Percentiles rank a stretch among this genome's conserved stretches.
Evolutionary conservation across 352 stramenopile species (phyloP).

Genomic region (Phytophthora fragariaefolia): DNA sequence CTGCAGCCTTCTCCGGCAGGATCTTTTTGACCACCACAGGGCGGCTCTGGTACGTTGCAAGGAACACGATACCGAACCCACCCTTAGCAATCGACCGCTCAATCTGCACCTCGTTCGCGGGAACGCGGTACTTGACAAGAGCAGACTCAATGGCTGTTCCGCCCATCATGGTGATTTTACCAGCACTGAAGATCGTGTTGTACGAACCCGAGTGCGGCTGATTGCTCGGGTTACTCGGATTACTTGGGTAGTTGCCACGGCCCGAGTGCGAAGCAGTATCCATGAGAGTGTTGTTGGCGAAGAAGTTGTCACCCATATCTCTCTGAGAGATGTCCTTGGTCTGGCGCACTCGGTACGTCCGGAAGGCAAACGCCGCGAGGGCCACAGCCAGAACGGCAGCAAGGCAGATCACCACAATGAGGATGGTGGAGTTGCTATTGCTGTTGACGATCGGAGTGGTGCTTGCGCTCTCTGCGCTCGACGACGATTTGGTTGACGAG

Average conservation of each 20-base stretch:
- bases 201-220: constrained; percentile 40
- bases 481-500: constrained; percentile 28
- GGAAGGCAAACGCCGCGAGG: constrained; percentile 59
- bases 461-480: constrained; percentile 32
- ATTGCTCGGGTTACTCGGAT: constrained; percentile 12
- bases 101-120: constrained; percentile 64
- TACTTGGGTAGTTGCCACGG: constrained; percentile 20
- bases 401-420: constrained; percentile 66
- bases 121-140: constrained; percentile 81
- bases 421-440: constrained; percentile 49
- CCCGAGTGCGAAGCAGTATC: constrained; percentile 35
- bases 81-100: constrained; percentile 74
- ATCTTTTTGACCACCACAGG: constrained; percentile 86
- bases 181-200: constrained; percentile 63
- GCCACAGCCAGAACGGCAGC: constrained; percentile 55
- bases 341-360: constrained; percentile 49
- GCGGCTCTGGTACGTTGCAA: constrained; percentile 66
- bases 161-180: constrained; percentile 64
- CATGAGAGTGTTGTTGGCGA: constrained; percentile 52
- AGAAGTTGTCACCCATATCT: constrained; percentile 48
- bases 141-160: constrained; percentile 60
- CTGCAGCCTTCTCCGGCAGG: constrained; percentile 78
- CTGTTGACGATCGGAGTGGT: constrained; percentile 28
- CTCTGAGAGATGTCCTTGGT: constrained; percentile 31
- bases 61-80: constrained; percentile 77